phyloP scores from a whole-genome alignment of 2,329 filamentous ascomycete species.

The Aspergillus sp. region DNA sequence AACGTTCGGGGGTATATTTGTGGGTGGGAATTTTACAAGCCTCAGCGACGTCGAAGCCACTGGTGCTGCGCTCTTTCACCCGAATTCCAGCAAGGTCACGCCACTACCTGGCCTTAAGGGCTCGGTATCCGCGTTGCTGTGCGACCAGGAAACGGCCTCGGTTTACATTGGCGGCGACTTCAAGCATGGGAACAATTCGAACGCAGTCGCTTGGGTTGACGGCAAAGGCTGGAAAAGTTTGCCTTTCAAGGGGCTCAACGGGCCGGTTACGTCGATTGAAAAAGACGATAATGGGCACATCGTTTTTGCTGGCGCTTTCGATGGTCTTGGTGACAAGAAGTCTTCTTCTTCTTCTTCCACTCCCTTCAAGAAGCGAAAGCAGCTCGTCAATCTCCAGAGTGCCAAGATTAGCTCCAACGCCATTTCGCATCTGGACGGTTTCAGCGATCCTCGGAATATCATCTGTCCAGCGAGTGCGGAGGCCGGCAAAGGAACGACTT shows the following conservation, averaged over 20 bases:
- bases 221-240: constrained; percentile 65
- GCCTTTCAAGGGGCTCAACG: constrained; percentile 90
- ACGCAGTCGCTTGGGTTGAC: constrained; percentile 73
- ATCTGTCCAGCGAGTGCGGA: constrained; percentile 63
- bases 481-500: constrained; percentile 67
- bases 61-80: constrained; percentile 73
- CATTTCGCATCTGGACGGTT: constrained; percentile 53
- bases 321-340: constrained; percentile 72
- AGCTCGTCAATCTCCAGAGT: constrained; percentile 75
- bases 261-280: constrained; percentile 75
- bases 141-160: constrained; percentile 65
- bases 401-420: constrained; percentile 62
- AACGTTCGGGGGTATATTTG: constrained; percentile 61
- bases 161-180: constrained; percentile 91
- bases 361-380: constrained; percentile 58
- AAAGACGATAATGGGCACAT: constrained; percentile 74
- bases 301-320: constrained; percentile 85
- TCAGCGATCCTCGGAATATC: constrained; percentile 68
- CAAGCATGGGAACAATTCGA: constrained; percentile 67
- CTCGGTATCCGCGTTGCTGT: constrained; percentile 70
- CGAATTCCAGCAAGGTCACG: constrained; percentile 58
- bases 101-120: constrained; percentile 75
- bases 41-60: constrained; percentile 65
- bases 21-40: constrained; percentile 94
- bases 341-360: too few species aligned